Evolutionary conservation across 2,329 filamentous ascomycete species (phyloP).

Genomic region (Penicillium decumbens): DNA sequence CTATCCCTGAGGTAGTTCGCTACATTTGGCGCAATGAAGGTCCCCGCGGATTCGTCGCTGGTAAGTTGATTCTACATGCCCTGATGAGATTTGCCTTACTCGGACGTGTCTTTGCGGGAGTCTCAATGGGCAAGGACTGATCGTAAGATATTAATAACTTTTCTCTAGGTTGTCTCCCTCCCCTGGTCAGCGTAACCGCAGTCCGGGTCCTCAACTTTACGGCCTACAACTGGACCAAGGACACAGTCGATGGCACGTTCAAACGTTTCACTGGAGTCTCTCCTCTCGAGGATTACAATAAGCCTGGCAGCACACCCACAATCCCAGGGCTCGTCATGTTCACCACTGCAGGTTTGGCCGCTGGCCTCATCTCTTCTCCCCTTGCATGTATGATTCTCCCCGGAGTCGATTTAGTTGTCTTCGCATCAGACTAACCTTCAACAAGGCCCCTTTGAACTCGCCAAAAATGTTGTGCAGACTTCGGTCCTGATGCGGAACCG

Average conservation of each 20-base stretch:
- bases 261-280: slow-evolving; percentile 40
- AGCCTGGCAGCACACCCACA: slow-evolving; percentile 41
- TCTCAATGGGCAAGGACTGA: neutral
- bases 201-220: slow-evolving; percentile 46
- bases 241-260: slow-evolving; percentile 38
- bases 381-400: slow-evolving; percentile 40
- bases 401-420: neutral
- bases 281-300: slow-evolving; percentile 40
- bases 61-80: slow-evolving; percentile 24
- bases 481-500: slow-evolving; percentile 45
- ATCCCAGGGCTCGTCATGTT: slow-evolving; percentile 42
- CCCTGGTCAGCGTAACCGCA: slow-evolving; percentile 44
- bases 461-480: slow-evolving; percentile 48
- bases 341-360: slow-evolving; percentile 40
- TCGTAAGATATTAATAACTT: neutral
- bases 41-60: slow-evolving; percentile 46
- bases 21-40: slow-evolving; percentile 48
- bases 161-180: slow-evolving; percentile 40
- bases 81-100: neutral
- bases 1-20: slow-evolving; percentile 40
- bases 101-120: neutral
- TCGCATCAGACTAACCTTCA: slow-evolving; percentile 1
- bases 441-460: slow-evolving; percentile 45
- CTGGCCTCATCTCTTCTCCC: slow-evolving; percentile 41
- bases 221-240: slow-evolving; percentile 44